Evolutionary conservation across 2,329 filamentous ascomycete genomes (phyloP), one percentile per base, ranked within the genome.

Genomic region (Trichothecium sympodiale): DNA sequence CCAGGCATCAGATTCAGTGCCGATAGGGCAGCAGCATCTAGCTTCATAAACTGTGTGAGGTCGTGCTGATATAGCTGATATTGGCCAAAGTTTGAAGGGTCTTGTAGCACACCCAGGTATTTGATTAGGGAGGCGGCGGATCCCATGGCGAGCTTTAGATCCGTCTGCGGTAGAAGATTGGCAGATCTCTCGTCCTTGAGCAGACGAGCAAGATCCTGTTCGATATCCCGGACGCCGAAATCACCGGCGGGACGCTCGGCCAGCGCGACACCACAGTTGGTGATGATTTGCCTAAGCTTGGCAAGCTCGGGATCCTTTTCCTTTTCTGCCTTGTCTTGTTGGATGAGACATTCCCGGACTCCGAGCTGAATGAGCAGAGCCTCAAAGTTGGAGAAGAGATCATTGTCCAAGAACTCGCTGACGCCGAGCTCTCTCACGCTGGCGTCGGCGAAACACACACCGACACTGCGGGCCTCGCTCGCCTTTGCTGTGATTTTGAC

Each of bases 361-460:
- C 91, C 91, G 3, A 98, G 75, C 54, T 98, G 93, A 46, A 98
- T 98, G 35, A 98, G 74, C 14, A 98, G 70, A 3, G 88, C 87
- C 61, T 98, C 91, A 46, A 98, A 93, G 56, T 98, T 98, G 35
- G 89, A 96, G 63, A 93, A 98, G 8, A 95, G 69, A 54, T 98
- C 91, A 52, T 96, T 98, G 67, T 98, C 91, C n/a, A 94, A 74
- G 46, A 98, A 98, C 54, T 98, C 93, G 65, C 85, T 94, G 36
- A 98, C 87, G 8, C 91, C 91, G 3, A 98, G 71, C 63, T 98
- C 91, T 35, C 91, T 74, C 17, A 96, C 89, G 46, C 86, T 95
- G 1, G 93, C 91, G 65, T 98, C 91, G 7, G 91, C 93, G 54
- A 98, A 98, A 60, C 91, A 96, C 5, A 98, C 89, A 8, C 91